phyloP scores from a whole-genome alignment of 176 grass and related monocot species.

The Zoysia pacifica region DNA sequence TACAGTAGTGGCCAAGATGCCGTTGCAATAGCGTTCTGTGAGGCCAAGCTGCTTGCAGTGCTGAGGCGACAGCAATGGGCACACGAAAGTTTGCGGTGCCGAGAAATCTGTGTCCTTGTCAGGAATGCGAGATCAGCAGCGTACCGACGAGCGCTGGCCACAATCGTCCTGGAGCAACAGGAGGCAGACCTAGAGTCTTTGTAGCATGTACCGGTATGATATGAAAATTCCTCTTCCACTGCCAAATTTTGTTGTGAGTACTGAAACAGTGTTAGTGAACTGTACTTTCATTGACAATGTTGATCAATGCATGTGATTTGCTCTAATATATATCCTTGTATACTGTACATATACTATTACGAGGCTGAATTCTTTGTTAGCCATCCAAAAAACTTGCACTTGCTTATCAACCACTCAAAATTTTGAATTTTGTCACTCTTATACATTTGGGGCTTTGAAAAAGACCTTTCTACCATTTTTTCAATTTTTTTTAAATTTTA shows the following conservation, averaged over 20 bases:
- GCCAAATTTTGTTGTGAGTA: conserved; percentile 3
- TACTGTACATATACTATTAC: too few species aligned
- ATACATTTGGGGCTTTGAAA: too few species aligned
- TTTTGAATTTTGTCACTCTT: too few species aligned
- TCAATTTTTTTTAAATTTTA: too few species aligned
- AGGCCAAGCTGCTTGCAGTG: conserved; percentile 58
- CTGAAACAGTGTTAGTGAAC: neutral
- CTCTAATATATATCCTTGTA: too few species aligned
- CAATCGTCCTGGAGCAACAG: conserved; percentile 64
- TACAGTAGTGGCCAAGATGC: conserved; percentile 54
- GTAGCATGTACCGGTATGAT: conserved; percentile 28
- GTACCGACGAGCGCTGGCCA: conserved; percentile 65
- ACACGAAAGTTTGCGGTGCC: conserved; percentile 36
- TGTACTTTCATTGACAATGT: neutral
- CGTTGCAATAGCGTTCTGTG: conserved; percentile 60
- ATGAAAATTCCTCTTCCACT: neutral
- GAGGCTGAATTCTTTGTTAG: too few species aligned
- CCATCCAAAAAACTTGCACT: too few species aligned
- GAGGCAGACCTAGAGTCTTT: conserved; percentile 65
- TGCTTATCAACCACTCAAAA: too few species aligned
- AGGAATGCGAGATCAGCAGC: conserved; percentile 62
- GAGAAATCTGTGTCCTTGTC: conserved; percentile 65
- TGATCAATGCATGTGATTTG: neutral
- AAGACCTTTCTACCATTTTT: too few species aligned
- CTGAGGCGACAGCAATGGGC: conserved; percentile 65